phyloP scores from a whole-genome alignment of 495 filamentous ascomycete genomes.

The Rhypophila decipiens region DNA sequence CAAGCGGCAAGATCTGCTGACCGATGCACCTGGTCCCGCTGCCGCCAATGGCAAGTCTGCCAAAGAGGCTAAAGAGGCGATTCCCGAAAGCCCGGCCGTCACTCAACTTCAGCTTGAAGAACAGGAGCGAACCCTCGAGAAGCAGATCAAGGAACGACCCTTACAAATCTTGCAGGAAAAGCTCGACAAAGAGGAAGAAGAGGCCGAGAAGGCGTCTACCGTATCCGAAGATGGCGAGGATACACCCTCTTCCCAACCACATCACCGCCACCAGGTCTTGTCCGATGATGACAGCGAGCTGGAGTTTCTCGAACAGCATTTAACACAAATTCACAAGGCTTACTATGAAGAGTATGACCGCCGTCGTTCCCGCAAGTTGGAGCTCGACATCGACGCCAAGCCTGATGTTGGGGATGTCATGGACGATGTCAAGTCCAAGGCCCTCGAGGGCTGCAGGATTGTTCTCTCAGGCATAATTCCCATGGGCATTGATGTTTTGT shows the following conservation, averaged over 20 bases:
- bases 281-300: slow-evolving; percentile 82
- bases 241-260: slow-evolving; percentile 28
- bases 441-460: slow-evolving; percentile 63
- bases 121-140: slow-evolving; percentile 77
- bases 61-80: slow-evolving; percentile 60
- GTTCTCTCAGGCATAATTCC: slow-evolving; percentile 89
- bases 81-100: slow-evolving; percentile 61
- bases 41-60: slow-evolving; percentile 13
- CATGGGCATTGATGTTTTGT: slow-evolving; percentile 62
- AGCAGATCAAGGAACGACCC: slow-evolving; percentile 82
- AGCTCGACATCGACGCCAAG: slow-evolving; percentile 59
- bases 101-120: slow-evolving; percentile 70
- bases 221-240: slow-evolving; percentile 28
- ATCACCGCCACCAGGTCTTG: slow-evolving; percentile 66
- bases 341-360: slow-evolving; percentile 77
- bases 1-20: slow-evolving; percentile 69
- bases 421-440: slow-evolving; percentile 63
- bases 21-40: slow-evolving; percentile 12
- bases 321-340: slow-evolving; percentile 64
- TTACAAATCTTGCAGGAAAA: slow-evolving; percentile 82
- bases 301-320: slow-evolving; percentile 60
- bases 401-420: slow-evolving; percentile 83
- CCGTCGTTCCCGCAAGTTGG: slow-evolving; percentile 4
- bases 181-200: slow-evolving; percentile 76
- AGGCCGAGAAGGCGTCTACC: slow-evolving; percentile 44